Percentiles rank a stretch among this genome's conserved stretches.
These are phyloP conservation scores for Funneliformis geosporum DNA, from an alignment of 192 early-diverging fungal genomes.

Conservation along the genomic window DNA sequence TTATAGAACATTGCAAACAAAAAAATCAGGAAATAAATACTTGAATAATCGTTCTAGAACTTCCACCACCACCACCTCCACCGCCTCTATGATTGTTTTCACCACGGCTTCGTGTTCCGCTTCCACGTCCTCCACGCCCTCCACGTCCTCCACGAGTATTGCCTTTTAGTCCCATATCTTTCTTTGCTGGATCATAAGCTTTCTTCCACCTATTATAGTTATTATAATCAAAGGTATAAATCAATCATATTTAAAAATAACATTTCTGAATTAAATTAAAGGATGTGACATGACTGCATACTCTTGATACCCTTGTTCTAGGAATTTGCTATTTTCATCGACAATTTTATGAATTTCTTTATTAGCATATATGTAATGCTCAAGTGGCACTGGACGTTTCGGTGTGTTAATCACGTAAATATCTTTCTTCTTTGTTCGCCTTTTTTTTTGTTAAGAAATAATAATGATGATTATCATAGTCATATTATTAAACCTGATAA, in stretches of 20 bases:
- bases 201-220: conserved; percentile 61
- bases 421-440: conserved; percentile 94
- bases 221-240: not conserved
- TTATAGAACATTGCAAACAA: not conserved
- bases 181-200: conserved; percentile 72
- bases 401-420: conserved; percentile 96
- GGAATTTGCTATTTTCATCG: conserved; percentile 68
- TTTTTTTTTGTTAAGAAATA: conserved; percentile 24
- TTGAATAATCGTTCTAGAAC: conserved; percentile 38
- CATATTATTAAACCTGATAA: not conserved
- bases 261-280: not conserved
- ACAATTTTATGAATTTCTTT: conserved; percentile 90
- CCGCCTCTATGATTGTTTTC: conserved; percentile 41
- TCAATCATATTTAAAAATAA: not conserved
- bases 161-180: conserved; percentile 52
- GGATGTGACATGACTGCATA: not conserved
- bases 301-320: conserved; percentile 50
- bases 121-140: conserved; percentile 45
- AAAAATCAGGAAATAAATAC: conserved; percentile 24
- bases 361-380: conserved; percentile 89
- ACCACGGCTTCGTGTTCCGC: conserved; percentile 46
- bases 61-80: conserved; percentile 44
- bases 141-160: conserved; percentile 45
- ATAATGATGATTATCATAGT: not conserved
- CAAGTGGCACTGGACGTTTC: conserved; percentile 92